A percentile compares a stretch with the other conserved stretches of the same genome.
Conservation (phyloP, 2,329 filamentous ascomycete species). For the Sordariomycetes sp. region DNA sequence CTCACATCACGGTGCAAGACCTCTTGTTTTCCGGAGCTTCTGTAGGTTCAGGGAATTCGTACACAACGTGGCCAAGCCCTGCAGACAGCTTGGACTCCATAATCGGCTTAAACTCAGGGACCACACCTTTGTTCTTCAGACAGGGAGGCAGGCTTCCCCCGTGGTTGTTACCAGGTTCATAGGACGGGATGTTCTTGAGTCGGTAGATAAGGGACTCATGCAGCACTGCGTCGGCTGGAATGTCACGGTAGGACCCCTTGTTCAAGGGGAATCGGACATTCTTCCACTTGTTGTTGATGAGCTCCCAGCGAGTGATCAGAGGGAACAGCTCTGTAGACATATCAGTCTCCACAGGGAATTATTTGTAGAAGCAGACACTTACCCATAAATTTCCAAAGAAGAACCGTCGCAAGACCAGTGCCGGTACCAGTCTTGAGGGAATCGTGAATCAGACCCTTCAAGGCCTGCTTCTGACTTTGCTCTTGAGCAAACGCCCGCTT, state of each 20-base stretch:
- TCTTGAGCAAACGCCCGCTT: constrained; percentile 15
- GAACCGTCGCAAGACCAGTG: constrained; percentile 25
- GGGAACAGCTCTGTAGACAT: constrained; percentile 24
- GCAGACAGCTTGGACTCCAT: too few relatives aligned
- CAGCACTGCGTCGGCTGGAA: background rate
- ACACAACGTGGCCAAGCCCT: too few relatives aligned
- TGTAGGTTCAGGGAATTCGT: too few relatives aligned
- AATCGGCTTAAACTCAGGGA: background rate
- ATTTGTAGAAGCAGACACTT: constrained; percentile 8
- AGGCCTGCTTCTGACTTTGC: constrained; percentile 18
- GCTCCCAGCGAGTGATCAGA: constrained; percentile 29
- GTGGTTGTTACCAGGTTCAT: constrained; percentile 4
- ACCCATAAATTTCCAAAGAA: constrained; percentile 34
- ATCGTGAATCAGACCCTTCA: constrained; percentile 26
- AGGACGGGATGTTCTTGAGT: background rate
- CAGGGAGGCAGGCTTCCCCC: constrained; percentile 18
- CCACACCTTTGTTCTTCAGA: constrained; percentile 12
- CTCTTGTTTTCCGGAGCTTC: too few relatives aligned
- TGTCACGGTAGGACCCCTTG: constrained; percentile 14
- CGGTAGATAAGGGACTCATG: background rate
- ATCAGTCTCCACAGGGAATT: background rate
- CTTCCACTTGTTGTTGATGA: constrained; percentile 20
- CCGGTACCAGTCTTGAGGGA: constrained; percentile 26
- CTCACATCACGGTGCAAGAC: too few relatives aligned
- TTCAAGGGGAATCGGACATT: constrained; percentile 28